Evolutionary conservation across 2,329 filamentous ascomycete genomes (phyloP).

Genomic region (Calycina herbarum): DNA sequence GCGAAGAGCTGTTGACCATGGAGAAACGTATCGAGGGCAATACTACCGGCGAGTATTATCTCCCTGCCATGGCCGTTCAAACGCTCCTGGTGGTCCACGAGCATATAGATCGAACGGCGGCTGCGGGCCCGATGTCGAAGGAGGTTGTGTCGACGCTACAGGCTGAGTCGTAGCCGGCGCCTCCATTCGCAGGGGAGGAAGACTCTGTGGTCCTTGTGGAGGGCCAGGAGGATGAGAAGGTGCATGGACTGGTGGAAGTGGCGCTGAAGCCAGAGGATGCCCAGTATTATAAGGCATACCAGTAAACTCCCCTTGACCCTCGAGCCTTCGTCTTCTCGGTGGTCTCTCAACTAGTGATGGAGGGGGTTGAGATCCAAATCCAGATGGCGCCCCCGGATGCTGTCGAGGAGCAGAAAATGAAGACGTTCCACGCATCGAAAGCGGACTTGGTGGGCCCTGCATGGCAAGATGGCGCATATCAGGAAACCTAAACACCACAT

Average conservation of each 20-base stretch:
- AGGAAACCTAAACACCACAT: constrained; percentile 62
- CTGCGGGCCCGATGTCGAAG: constrained; percentile 24
- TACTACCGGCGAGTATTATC: constrained; percentile 28
- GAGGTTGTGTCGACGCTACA: constrained; percentile 17
- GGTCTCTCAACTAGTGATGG: constrained; percentile 29
- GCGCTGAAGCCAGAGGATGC: constrained; percentile 30
- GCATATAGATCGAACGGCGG: constrained; percentile 31
- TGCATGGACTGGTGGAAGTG: constrained; percentile 32
- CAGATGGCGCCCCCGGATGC: constrained; percentile 15
- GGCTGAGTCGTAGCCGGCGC: constrained; percentile 22
- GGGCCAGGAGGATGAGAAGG: constrained; percentile 26
- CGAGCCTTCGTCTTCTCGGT: constrained; percentile 35
- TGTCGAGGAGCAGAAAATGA: constrained; percentile 26
- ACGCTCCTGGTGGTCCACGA: constrained; percentile 23
- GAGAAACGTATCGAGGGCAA: neutral
- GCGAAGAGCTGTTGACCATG: neutral
- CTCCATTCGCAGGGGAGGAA: constrained; percentile 37
- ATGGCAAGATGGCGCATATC: constrained; percentile 54
- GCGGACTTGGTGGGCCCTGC: constrained; percentile 53
- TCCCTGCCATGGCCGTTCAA: constrained; percentile 33
- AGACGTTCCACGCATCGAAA: constrained; percentile 25
- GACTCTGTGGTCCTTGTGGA: constrained; percentile 25
- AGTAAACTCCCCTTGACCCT: constrained; percentile 34
- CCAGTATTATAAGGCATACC: constrained; percentile 29
- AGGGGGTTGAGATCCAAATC: constrained; percentile 21